Base-by-base conservation (phyloP, 2,329 filamentous ascomycete genomes). In the Talaromyces atroroseus region DNA sequence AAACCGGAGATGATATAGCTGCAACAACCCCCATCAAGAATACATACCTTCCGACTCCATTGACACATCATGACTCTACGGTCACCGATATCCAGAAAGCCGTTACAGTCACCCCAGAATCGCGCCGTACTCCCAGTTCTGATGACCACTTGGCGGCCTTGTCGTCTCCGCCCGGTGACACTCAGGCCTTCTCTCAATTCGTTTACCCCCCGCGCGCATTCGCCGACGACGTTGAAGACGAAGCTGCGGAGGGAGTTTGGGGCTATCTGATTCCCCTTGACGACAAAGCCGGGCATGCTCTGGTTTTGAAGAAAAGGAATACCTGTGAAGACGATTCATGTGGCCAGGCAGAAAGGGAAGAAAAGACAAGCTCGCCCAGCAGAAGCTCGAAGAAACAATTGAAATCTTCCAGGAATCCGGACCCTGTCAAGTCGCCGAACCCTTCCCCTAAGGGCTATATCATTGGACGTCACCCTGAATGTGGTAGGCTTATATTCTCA, bases 391-490 rank as follows among this genome's bases (percentile, higher is more conserved):
- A 57, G 48, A 71, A 72, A 54, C 74, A 77, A 55, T 69, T 72
- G 54, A 78, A 81, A 74, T 75, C 48, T 77, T 78, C 44, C 77
- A 86, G 68, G 76, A 82, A 54, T 72, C 79, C 64, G 69, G 80
- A 36, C 82, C 81, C 56, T 86, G 89, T 70, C 71, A 75, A 52
- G 79, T 80, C 26, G 49, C 59, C 59, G 61, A 83, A 81, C 6
- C 76, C 84, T 20, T 80, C 87, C 14, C 86, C 90, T 0, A 87
- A 89, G 42, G 94, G 94, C 29, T 99, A 95, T 69, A 76, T 99
- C 54, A 88, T 99, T 60, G 94, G 94, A 38, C 83, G 94, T 62
- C 94, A 99, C 75, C 87, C 88, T 2, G 94, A 99, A 74, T 97
- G 94, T 72, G 90, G 89, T 92, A 80, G 68, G 88, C 80, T 53